Evolutionary conservation across 176 grass and related monocot species (phyloP), one percentile per base, ranked within the genome.

Genomic region (Stipa capillata): DNA sequence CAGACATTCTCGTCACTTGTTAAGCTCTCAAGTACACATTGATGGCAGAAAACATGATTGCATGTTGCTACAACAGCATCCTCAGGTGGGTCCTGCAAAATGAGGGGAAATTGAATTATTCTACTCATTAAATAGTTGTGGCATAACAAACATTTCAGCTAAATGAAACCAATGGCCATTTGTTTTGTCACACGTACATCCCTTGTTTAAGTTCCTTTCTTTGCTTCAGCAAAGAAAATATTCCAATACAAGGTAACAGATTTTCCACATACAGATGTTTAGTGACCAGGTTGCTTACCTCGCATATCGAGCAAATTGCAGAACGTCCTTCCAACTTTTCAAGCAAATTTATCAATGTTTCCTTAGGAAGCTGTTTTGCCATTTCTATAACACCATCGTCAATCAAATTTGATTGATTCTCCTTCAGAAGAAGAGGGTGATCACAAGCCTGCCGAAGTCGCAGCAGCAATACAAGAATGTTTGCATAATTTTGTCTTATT

Each of bases 361-460:
- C 87, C 61, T 75, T 83, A 16, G 95, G 89, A 86, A 94, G 95
- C 73, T 97, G 76, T 47, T 79, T 94, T 64, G 92, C 95, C 23
- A 69, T 88, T 72, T 94, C 87, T 53, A 94, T 83, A 23, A 89
- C 94, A 42, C 35, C 53, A 39, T 31, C 59, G 28, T 84, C 83
- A 33, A 79, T 75, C 51, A 67, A 79, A 72, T 97, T 85, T 56
- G 89, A 75, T 52, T 88, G 72, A 39, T 85, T 74, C 18, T 90
- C 89, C 40, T 94, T 91, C 50, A 90, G 84, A 80, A 97, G 91
- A 88, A 85, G 28, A 41, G 91, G 91, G 64, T 97, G 95, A 35
- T 97, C 89, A 51, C 95, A 97, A 44, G 95, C 95, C 81, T 97
- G 95, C 54, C 95, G 73, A 80, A 97, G 95, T 39, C 95, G 85